Percentiles rank a stretch among this genome's conserved stretches.
Conservation (phyloP, 371 early-diverging fungal genomes). For the Thermomucor indicae-seudaticae region DNA sequence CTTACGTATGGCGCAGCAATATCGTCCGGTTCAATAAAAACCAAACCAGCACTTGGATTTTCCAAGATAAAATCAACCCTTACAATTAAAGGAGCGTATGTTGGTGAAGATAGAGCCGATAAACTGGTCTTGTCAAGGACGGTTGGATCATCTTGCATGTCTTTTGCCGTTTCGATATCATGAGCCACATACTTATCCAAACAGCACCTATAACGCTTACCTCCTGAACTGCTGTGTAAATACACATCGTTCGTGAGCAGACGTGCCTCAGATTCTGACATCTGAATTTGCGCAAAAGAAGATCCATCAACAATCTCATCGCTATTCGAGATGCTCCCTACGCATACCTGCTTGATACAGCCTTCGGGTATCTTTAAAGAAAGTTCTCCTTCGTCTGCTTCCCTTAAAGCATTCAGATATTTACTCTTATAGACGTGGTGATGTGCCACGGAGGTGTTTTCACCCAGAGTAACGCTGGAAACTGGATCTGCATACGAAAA, state of each 20-base stretch:
- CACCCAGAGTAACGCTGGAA: conserved; percentile 39
- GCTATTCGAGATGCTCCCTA: too few species aligned
- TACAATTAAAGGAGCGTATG: conserved; percentile 43
- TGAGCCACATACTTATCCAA: neutral
- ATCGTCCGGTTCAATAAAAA: conserved; percentile 59
- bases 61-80: conserved; percentile 51
- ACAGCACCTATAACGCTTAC: neutral
- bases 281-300: too few species aligned
- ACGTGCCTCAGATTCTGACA: conserved; percentile 23
- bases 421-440: conserved; percentile 58
- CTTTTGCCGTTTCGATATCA: neutral
- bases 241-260: conserved; percentile 17
- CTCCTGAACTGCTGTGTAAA: conserved; percentile 9
- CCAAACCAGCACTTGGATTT: conserved; percentile 49
- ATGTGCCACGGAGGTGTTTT: conserved; percentile 50
- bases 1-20: conserved; percentile 56
- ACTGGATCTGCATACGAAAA: conserved; percentile 53
- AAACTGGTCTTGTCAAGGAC: conserved; percentile 3
- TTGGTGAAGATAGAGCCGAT: conserved; percentile 4
- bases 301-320: too few species aligned
- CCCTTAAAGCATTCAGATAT: conserved; percentile 55
- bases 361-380: conserved; percentile 54
- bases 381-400: conserved; percentile 68
- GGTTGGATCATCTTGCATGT: conserved; percentile 12
- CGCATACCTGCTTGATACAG: conserved; percentile 36